Base-by-base conservation (phyloP, 352 stramenopile species). In the Phytopythium chamaehyphon region DNA sequence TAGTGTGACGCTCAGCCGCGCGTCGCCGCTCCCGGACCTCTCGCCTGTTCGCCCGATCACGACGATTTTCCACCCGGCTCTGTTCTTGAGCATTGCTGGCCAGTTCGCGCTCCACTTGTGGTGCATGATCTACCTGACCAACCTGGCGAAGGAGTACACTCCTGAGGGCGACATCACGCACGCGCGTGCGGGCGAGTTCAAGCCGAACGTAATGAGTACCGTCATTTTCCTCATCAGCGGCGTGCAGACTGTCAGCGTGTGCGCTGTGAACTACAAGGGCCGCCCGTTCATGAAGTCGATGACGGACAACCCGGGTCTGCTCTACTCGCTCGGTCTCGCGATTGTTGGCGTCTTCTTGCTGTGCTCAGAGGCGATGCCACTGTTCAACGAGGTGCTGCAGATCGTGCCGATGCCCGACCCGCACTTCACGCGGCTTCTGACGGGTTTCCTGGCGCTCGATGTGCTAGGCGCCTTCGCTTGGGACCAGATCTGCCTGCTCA, bases 281-380 rank as follows among this genome's bases (percentile, higher is more conserved):
- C 83, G 93, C 50, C 97, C 97, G 39, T 99, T 99, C 81, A 98
- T 99, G 90, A 96, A 99, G 76, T 93, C 86, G 54, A 92, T 99
- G 66, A 88, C 70, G 26, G 91, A 99, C 47, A 99, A 99, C 66
- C 90, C 90, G 11, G 67, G 92, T n/a, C 61, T 99, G n/a, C 76
- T 99, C 22, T 94, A 94, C 69, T 96, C 86, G 49, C 80, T 96
- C 1, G 83, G 83, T 0, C 71, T 94, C 49, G 89, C 76, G 43
- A 83, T 94, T 44, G 84, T 94, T 36, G 86, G 82, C 19, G 83
- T 94, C 22, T 94, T 94, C 91, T 77, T 93, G 88, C 77, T 91
- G 55, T 99, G 65, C 72, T 97, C 75, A 47, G 83, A 85, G 76
- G 87, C 84, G 2, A 94, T 96, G 76, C 90, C 89, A 21, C 62